A percentile compares a stretch with the other conserved stretches of the same genome.
phyloP scores from a whole-genome alignment of 306 rosid species.

The Cucumis melo region DNA sequence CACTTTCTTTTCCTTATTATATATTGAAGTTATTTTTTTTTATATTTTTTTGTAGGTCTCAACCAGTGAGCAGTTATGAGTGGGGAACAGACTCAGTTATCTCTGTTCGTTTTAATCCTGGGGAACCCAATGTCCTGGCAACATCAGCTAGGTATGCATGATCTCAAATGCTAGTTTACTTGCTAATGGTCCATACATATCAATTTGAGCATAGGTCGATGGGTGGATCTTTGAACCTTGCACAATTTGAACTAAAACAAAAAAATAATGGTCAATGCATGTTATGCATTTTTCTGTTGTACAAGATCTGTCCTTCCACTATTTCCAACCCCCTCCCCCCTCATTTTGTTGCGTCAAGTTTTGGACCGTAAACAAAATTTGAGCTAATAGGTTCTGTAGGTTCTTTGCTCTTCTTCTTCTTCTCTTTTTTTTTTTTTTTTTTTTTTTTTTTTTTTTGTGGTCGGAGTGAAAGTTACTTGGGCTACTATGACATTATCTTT shows the following conservation, averaged over 20 bases:
- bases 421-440: neutral
- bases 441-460: too few species aligned
- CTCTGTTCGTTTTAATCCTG: constrained; percentile 80
- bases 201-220: neutral
- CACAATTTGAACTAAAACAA: neutral
- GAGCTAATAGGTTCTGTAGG: neutral
- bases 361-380: neutral
- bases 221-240: neutral
- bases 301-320: neutral
- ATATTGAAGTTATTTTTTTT: constrained; percentile 4
- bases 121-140: constrained; percentile 59
- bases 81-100: constrained; percentile 72
- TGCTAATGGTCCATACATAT: neutral
- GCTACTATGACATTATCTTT: neutral
- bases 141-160: constrained; percentile 58
- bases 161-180: neutral
- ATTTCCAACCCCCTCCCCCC: too few species aligned
- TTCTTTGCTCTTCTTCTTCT: too few species aligned
- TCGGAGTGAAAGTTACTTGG: too few species aligned
- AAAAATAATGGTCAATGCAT: neutral
- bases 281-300: neutral
- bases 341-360: too few species aligned
- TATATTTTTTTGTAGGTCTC: constrained; percentile 52
- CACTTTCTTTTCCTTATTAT: constrained; percentile 5
- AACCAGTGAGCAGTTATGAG: constrained; percentile 55